Evolutionary conservation across 164 flowering plant genomes (phyloP), one percentile per base, ranked within the genome.

Genomic region (Malania oleifera): DNA sequence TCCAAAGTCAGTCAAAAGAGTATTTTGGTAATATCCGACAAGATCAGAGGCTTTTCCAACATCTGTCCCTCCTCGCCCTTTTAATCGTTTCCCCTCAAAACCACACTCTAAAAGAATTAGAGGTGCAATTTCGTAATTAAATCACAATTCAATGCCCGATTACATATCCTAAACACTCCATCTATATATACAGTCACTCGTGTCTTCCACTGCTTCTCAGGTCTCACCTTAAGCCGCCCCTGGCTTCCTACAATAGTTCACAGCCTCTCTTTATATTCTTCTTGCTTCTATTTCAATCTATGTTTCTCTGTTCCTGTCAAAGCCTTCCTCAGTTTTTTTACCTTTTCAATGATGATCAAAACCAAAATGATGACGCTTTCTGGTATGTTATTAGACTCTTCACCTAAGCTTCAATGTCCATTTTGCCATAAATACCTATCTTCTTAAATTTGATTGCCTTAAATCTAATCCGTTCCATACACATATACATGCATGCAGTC

Each of bases 21-120:
- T 64, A 75, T 71, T 73, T 73, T 64, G 63, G 73, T 64, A 65
- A 57, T 62, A 70, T n/a, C 84, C 82, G 79, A 77, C 85, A 77
- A 77, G 69, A 72, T 66, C 77, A 48, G 67, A 48, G 43, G 34
- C 65, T 71, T 63, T 73, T 70, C 71, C 80, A 69, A 77, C 81
- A 76, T 78, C 68, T 75, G 81, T 77, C 75, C 77, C 77, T 56
- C 35, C 54, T 65, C 52, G 51, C 65, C 54, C 57, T 71, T 71
- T 73, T 67, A 65, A 70, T 77, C 81, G 56, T 75, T 74, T 46
- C 63, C 59, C 70, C 70, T 71, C 78, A 66, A 65, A 60, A 69
- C 37, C 45, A 31, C 15, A 54, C 9, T 31, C 63, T 64, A 58
- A 63, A 66, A 43, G 18, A 43, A 54, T 77, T 71, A 77, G 68